Evolutionary conservation across 768 basidiomycete genomes (phyloP), one percentile per base, ranked within the genome.

Genomic region (Russula sp.): DNA sequence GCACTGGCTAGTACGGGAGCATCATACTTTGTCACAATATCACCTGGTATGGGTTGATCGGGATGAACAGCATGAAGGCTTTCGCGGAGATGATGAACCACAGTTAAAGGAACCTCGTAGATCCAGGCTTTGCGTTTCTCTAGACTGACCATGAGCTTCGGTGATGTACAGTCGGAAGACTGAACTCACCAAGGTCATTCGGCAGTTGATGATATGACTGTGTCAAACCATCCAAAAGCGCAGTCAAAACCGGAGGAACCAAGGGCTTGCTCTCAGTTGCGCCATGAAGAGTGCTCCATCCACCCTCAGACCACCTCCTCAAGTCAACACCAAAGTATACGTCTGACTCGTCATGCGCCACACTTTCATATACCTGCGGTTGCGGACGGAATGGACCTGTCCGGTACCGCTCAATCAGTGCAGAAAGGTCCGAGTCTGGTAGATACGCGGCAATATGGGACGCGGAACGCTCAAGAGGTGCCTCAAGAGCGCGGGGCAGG

Each of bases 121-220:
- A 98, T 90, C 95, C 95, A 98, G 4, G 87, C 77, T 75, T 88
- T 93, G 61, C 95, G 85, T 70, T 84, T 88, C 71, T 95, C 94
- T 86, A 70, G 5, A 22, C n/a, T 65, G 49, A 49, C 32, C n/a
- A 35, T 52, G 7, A 36, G 38, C 29, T 34, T 48, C 16, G 36
- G 18, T 39, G 36, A 5, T 35, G 7, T 35, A 16, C 8, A 36
- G 20, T 29, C 32, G 38, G 25, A 29, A 3, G 25, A 35, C 34
- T 16, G 20, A 3, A 73, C 83, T 69, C 60, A 89, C 89, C 86
- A 34, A 75, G 75, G 66, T 96, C 88, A 56, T 76, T 77, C 0
- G 84, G 75, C 0, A 89, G 74, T 57, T 74, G 81, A 14, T 69
- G 69, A 66, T 94, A 95, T 13, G 84, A 81, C 53, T 81, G 81